Conservation (phyloP, 495 filamentous ascomycete species). For the Cudoniella acicularis region DNA sequence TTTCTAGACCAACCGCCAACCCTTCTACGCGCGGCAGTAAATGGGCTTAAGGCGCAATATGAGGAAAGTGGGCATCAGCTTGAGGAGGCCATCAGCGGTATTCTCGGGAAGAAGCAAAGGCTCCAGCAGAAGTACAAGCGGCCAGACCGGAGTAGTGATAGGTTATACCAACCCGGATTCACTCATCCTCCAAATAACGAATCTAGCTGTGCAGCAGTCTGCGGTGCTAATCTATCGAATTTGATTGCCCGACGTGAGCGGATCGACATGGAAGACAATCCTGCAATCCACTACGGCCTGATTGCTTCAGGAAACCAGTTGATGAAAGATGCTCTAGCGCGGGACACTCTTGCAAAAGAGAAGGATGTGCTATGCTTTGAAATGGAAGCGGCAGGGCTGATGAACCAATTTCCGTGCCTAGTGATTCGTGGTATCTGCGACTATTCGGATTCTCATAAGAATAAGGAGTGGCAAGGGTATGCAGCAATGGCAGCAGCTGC, state of each 20-base stretch:
- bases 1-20: background rate
- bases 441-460: background rate
- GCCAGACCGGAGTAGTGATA: too few species aligned
- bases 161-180: too few species aligned
- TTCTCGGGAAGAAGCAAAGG: too few species aligned
- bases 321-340: background rate
- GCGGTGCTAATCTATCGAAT: background rate
- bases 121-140: too few species aligned
- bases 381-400: constrained; percentile 34
- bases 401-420: background rate
- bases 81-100: too few species aligned
- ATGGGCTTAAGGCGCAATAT: too few species aligned
- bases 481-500: constrained; percentile 28
- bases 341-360: background rate
- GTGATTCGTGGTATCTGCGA: background rate
- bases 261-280: background rate
- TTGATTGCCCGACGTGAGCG: too few species aligned
- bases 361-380: background rate
- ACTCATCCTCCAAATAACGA: too few species aligned
- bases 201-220: background rate
- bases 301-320: background rate
- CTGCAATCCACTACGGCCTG: background rate
- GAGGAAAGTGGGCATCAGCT: too few species aligned
- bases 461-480: constrained; percentile 6
- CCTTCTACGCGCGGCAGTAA: too few species aligned